A percentile compares a stretch with the other conserved stretches of the same genome.
Evolutionary conservation across 495 filamentous ascomycete species (phyloP).

Genomic region (Endocarpon pusillum): DNA sequence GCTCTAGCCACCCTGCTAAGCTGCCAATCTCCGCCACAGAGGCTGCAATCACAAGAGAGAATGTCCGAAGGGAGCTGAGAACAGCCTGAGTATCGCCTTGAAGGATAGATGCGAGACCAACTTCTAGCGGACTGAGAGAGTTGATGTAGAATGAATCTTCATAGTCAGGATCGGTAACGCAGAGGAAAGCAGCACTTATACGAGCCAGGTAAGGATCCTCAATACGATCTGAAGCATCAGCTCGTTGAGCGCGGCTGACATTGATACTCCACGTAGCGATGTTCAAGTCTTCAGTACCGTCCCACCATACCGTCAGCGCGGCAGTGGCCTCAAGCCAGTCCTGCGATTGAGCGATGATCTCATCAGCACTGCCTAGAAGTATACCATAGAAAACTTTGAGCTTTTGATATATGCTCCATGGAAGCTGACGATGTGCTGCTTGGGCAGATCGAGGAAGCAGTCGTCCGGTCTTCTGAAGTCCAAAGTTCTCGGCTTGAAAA

Average conservation of each 20-base stretch:
- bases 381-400: conserved; percentile 59
- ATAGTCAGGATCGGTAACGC: conserved; percentile 26
- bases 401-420: conserved; percentile 72
- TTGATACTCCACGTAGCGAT: conserved; percentile 1
- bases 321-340: conserved; percentile 82
- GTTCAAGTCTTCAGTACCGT: conserved; percentile 45
- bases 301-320: conserved; percentile 74
- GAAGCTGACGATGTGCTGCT: conserved; percentile 64
- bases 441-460: conserved; percentile 45
- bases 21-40: conserved; percentile 66
- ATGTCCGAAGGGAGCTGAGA: conserved; percentile 51
- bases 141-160: conserved; percentile 48
- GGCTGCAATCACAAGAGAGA: conserved; percentile 59
- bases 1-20: conserved; percentile 53
- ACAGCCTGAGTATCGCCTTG: conserved; percentile 60
- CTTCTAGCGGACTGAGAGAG: conserved; percentile 51
- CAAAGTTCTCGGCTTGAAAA: conserved; percentile 37
- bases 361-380: conserved; percentile 47
- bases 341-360: conserved; percentile 50
- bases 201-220: conserved; percentile 35
- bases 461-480: conserved; percentile 19
- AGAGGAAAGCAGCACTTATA: conserved; percentile 31
- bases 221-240: conserved; percentile 25
- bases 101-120: conserved; percentile 62
- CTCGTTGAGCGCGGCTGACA: conserved; percentile 1